These are phyloP conservation scores for Collybia sordida DNA, from an alignment of 768 basidiomycete species.

Conservation along the genomic window DNA sequence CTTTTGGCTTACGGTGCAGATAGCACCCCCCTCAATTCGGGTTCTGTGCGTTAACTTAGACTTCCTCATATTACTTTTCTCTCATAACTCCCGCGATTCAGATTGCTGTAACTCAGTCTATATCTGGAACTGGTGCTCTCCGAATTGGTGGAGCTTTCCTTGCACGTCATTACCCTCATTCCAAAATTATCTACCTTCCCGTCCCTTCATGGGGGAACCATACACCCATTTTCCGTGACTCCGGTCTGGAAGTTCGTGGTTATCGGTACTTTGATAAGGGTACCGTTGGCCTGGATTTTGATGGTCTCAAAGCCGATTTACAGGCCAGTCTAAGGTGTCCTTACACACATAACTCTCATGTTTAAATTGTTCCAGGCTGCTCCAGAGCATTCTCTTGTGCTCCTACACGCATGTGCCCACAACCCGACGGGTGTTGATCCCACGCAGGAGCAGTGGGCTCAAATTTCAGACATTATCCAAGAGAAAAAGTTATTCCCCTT, in stretches of 20 bases:
- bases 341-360: not conserved
- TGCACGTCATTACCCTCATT: slow-evolving; percentile 81
- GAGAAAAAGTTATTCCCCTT: slow-evolving; percentile 94
- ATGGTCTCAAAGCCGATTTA: slow-evolving; percentile 85
- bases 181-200: slow-evolving; percentile 89
- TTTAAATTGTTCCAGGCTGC: slow-evolving; percentile 44
- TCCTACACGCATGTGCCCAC: slow-evolving; percentile 97
- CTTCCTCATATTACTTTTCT: slow-evolving; percentile 3
- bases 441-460: slow-evolving; percentile 88
- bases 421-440: slow-evolving; percentile 99
- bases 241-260: slow-evolving; percentile 87
- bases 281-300: slow-evolving; percentile 91
- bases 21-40: slow-evolving; percentile 67
- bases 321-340: slow-evolving; percentile 43
- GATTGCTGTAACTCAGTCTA: slow-evolving; percentile 89
- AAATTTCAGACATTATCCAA: slow-evolving; percentile 84
- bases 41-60: slow-evolving; percentile 55
- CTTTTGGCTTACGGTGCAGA: slow-evolving; percentile 90
- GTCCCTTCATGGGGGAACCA: slow-evolving; percentile 98
- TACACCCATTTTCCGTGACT: slow-evolving; percentile 89
- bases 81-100: slow-evolving; percentile 27
- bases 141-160: slow-evolving; percentile 94
- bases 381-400: slow-evolving; percentile 79
- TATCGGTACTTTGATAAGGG: slow-evolving; percentile 95
- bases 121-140: slow-evolving; percentile 97